phyloP scores from a whole-genome alignment of 1,284 basidiomycete species.

The Cutaneotrichosporon sp. region DNA sequence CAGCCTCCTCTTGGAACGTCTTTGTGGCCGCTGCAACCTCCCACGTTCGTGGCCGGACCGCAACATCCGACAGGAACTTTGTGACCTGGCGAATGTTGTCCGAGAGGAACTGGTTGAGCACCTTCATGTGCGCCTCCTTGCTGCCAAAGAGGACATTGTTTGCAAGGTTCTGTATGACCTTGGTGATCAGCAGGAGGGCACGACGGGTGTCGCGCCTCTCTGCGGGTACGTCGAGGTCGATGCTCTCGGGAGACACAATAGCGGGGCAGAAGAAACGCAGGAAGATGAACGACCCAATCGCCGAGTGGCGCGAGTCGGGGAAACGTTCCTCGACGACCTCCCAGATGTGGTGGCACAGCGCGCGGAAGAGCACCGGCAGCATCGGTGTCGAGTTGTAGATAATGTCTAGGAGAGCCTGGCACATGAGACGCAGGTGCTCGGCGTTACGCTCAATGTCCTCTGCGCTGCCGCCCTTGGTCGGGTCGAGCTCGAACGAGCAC shows the following conservation, averaged over 20 bases:
- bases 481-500: conserved; percentile 73
- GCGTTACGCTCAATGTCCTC: conserved; percentile 66
- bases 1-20: conserved; percentile 32
- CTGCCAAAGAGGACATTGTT: conserved; percentile 90
- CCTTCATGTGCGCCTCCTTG: conserved; percentile 72
- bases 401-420: conserved; percentile 68
- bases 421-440: conserved; percentile 66
- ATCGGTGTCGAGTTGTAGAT: conserved; percentile 65
- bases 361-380: conserved; percentile 76
- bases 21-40: conserved; percentile 36
- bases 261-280: conserved; percentile 69
- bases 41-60: conserved; percentile 49
- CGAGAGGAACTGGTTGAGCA: conserved; percentile 70
- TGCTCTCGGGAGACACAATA: conserved; percentile 73
- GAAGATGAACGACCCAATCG: conserved; percentile 86
- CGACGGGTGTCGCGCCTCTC: conserved; percentile 61
- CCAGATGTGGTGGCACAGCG: conserved; percentile 78
- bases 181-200: conserved; percentile 77
- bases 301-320: conserved; percentile 77
- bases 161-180: conserved; percentile 84
- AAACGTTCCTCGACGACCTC: conserved; percentile 72
- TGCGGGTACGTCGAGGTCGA: conserved; percentile 72
- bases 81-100: conserved; percentile 74
- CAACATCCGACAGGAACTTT: conserved; percentile 72
- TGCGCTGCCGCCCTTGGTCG: conserved; percentile 55